Conservation (phyloP, 2,329 filamentous ascomycete species). For the Fusarium poae region DNA sequence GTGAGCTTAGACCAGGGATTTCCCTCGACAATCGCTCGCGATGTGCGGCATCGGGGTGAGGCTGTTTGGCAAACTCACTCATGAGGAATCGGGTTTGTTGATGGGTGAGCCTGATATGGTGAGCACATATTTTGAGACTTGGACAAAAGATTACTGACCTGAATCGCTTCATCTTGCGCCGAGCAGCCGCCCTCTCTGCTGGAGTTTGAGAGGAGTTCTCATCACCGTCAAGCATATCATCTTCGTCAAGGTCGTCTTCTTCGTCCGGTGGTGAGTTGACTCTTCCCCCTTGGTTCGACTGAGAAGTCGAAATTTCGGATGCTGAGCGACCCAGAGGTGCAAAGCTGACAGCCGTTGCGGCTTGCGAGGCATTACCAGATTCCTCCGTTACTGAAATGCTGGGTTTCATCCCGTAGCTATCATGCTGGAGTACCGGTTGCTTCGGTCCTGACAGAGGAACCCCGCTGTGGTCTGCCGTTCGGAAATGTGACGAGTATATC, state of each 20-base stretch:
- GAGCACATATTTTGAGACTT: slow-evolving; percentile 47
- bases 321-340: slow-evolving; percentile 52
- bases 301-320: slow-evolving; percentile 52
- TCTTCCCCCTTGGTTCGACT: slow-evolving; percentile 56
- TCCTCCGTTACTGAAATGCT: slow-evolving; percentile 7
- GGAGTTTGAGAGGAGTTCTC: slow-evolving; percentile 61
- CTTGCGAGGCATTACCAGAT: neutral
- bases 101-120: slow-evolving; percentile 80
- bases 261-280: slow-evolving; percentile 59
- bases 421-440: slow-evolving; percentile 15
- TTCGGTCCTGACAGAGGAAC: slow-evolving; percentile 16
- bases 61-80: slow-evolving; percentile 96
- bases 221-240: slow-evolving; percentile 65
- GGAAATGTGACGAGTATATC: slow-evolving; percentile 16
- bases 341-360: slow-evolving; percentile 11
- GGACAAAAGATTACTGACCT: slow-evolving; percentile 63
- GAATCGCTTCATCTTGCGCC: slow-evolving; percentile 83
- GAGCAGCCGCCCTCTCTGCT: slow-evolving; percentile 68
- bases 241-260: slow-evolving; percentile 67
- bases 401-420: slow-evolving; percentile 23
- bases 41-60: slow-evolving; percentile 92
- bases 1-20: slow-evolving; percentile 89
- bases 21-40: slow-evolving; percentile 87
- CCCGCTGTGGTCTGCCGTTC: slow-evolving; percentile 13
- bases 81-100: slow-evolving; percentile 97